phyloP scores from a whole-genome alignment of 176 grass and related monocot species.

The Aechmea fasciata region DNA sequence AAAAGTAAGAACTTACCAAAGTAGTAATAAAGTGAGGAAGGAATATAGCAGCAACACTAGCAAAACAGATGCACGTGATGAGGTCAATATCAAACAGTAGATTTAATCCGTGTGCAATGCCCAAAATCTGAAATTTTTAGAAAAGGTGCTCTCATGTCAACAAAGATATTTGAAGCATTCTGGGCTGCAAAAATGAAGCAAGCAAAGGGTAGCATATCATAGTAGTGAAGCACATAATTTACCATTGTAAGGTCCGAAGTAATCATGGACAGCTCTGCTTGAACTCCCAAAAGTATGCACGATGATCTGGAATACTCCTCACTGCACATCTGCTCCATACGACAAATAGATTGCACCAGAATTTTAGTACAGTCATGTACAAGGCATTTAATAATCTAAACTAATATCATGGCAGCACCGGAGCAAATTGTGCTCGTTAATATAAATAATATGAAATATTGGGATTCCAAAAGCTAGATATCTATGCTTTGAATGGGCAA shows the following conservation, averaged over 20 bases:
- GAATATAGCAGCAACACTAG: constrained; percentile 52
- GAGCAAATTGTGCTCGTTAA: no score
- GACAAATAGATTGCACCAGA: neutral
- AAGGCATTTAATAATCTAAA: neutral
- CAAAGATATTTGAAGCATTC: neutral
- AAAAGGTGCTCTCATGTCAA: neutral
- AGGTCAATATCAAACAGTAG: constrained; percentile 72
- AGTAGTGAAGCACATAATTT: constrained; percentile 18
- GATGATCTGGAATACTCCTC: constrained; percentile 72
- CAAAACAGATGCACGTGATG: constrained; percentile 57
- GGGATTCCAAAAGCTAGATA: no score
- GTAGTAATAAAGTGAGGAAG: constrained; percentile 52
- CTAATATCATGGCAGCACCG: neutral
- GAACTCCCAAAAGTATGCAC: constrained; percentile 65
- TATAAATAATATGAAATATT: no score
- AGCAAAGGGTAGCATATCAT: constrained; percentile 12
- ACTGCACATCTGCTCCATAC: constrained; percentile 52
- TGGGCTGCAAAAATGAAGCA: neutral
- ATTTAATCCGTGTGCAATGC: constrained; percentile 80
- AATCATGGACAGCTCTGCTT: constrained; percentile 75
- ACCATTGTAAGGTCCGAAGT: constrained; percentile 81
- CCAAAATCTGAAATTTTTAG: constrained; percentile 79
- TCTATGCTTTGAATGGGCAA: no score
- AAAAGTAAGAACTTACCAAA: constrained; percentile 42
- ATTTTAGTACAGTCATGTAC: neutral